Base-by-base conservation (phyloP, 208 protist genomes). In the Leishmania arabica region DNA sequence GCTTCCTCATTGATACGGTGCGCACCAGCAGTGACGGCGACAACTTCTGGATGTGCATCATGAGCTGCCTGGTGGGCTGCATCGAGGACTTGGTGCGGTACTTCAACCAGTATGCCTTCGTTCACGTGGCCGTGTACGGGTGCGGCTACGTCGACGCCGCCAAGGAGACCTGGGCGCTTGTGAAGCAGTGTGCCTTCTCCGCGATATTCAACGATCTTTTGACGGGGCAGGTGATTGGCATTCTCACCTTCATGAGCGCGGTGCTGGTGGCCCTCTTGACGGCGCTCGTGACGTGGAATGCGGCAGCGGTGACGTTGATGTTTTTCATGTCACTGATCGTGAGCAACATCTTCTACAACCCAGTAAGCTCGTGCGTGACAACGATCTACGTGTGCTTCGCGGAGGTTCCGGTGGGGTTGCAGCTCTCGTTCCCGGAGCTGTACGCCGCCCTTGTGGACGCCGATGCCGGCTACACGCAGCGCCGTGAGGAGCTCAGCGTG, bases 101-200 rank as follows among this genome's bases (percentile, higher is more conserved):
- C 85, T 98, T 97, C 84, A 98, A 98, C 87, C 65, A 87, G 42
- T 98, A 98, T 82, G 94, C 95, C 64, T 97, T 95, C 80, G 90
- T 97, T 31, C 93, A 98, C 79, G 89, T 97, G 37, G 96, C 93
- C 45, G 88, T 98, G 68, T 98, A 98, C 85, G 95, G 96, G 68
- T 94, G 89, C 82, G 84, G 88, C 70, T 98, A 98, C 86, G 75
- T 96, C 49, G 88, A 91, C 24, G 91, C 88, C 47, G 92, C 93
- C 9, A 92, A 91, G 82, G 80, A 86, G 45, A 97, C 93, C 31
- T 95, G 83, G 86, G 66, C 54, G 34, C 84, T 98, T 34, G 89
- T 87, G 54, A 74, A 90, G 81, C 81, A 95, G 79, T 95, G 92
- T 74, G 81, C 84, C 65, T 95, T 91, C 80, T 84, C 88, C 49